Conservation (phyloP, 2,329 filamentous ascomycete genomes). For the Aspergillus persii region DNA sequence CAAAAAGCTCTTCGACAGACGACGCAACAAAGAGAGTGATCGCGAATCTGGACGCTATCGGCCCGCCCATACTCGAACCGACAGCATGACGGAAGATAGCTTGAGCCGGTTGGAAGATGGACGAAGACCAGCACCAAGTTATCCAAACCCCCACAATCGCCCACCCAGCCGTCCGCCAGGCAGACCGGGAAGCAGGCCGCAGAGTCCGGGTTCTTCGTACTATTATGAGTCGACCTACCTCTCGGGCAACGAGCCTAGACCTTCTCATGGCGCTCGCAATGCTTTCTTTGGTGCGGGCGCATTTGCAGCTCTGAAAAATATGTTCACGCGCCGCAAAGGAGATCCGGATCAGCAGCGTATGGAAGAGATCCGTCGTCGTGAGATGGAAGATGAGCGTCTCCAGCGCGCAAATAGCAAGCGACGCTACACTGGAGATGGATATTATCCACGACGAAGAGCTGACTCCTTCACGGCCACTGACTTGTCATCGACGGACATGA, state of each 20-base stretch:
- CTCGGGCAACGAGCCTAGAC: constrained; percentile 43
- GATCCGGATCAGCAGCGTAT: constrained; percentile 60
- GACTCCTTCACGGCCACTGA: constrained; percentile 38
- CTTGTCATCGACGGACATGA: constrained; percentile 32
- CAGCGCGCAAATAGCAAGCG: constrained; percentile 55
- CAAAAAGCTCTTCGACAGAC: constrained; percentile 58
- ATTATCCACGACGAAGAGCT: constrained; percentile 31
- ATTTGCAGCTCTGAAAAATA: constrained; percentile 57
- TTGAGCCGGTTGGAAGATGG: constrained; percentile 53
- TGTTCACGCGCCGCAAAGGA: constrained; percentile 59
- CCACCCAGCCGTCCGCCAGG: constrained; percentile 35
- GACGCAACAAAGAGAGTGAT: constrained; percentile 53
- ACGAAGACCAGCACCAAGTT: constrained; percentile 47
- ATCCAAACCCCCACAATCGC: constrained; percentile 32
- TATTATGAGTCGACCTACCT: constrained; percentile 41
- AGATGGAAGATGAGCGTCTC: constrained; percentile 53
- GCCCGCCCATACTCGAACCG: constrained; percentile 50
- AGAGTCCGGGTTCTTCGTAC: constrained; percentile 36
- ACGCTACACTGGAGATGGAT: constrained; percentile 70
- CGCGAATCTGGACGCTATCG: constrained; percentile 54
- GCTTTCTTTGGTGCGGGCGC: constrained; percentile 67
- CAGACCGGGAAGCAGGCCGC: constrained; percentile 33
- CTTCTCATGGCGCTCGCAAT: constrained; percentile 54
- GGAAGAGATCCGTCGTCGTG: constrained; percentile 51
- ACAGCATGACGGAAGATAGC: constrained; percentile 41